phyloP scores from a whole-genome alignment of 768 basidiomycete species.

The Pleurotus tuoliensis region DNA sequence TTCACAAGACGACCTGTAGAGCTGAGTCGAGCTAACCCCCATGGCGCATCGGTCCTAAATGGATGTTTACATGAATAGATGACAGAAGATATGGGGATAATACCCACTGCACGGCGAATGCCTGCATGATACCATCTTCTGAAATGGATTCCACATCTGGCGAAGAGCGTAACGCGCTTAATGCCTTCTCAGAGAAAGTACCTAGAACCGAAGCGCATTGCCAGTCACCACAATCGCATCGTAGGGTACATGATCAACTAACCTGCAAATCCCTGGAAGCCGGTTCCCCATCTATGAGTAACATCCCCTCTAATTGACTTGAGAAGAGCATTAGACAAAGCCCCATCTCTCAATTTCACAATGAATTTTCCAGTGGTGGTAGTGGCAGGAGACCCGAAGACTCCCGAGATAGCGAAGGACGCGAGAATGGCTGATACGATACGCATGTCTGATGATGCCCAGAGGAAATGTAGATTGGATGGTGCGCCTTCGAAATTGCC shows the following conservation, averaged over 20 bases:
- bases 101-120: too few relatives aligned
- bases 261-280: conserved; percentile 30
- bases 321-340: conserved; percentile 15
- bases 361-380: conserved; percentile 12
- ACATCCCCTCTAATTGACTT: conserved; percentile 6
- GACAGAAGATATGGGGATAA: not conserved
- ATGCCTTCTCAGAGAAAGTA: conserved; percentile 13
- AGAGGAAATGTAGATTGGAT: too few relatives aligned
- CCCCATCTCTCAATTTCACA: conserved; percentile 26
- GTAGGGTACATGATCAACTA: not conserved
- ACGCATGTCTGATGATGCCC: not conserved
- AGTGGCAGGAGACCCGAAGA: not conserved
- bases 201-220: not conserved
- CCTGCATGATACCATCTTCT: conserved; percentile 23
- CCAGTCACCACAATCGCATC: not conserved
- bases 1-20: conserved; percentile 11
- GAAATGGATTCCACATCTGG: conserved; percentile 19
- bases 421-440: not conserved
- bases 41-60: conserved; percentile 26
- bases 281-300: conserved; percentile 20
- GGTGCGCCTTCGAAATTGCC: too few relatives aligned
- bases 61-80: not conserved
- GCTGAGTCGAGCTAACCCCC: conserved; percentile 27
- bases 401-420: not conserved
- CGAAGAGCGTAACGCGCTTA: conserved; percentile 18